Conservation (phyloP, 2,329 filamentous ascomycete species). For the Fusarium brevicatenulatum region DNA sequence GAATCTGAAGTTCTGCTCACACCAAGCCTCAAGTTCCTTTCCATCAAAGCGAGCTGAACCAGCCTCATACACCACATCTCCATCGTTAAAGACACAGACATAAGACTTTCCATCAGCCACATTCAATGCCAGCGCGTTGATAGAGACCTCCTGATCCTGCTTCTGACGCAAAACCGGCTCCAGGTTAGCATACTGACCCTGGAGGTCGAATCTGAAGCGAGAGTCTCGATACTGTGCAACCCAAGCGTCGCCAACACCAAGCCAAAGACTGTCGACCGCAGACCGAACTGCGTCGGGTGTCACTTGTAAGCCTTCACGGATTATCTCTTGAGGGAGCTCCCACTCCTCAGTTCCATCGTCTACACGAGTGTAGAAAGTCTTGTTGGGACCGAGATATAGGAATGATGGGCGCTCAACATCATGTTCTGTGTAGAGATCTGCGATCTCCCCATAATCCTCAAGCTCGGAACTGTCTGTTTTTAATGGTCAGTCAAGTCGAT, state of each 20-base stretch:
- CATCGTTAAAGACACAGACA: conserved; percentile 31
- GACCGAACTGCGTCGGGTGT: conserved; percentile 7
- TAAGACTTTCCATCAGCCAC: conserved; percentile 16
- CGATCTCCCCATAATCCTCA: conserved; percentile 29
- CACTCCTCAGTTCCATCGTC: conserved; percentile 29
- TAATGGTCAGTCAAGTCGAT: background rate
- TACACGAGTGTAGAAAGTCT: conserved; percentile 34
- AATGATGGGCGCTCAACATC: conserved; percentile 38
- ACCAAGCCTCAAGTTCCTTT: conserved; percentile 32
- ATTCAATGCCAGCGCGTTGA: conserved; percentile 34
- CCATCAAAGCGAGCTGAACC: conserved; percentile 18
- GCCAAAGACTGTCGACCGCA: conserved; percentile 31
- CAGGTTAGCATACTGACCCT: conserved; percentile 22
- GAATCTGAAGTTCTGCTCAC: conserved; percentile 23
- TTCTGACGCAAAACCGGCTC: background rate
- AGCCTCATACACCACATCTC: conserved; percentile 1
- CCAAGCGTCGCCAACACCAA: conserved; percentile 32
- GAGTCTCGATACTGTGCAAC: conserved; percentile 38
- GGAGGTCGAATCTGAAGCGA: conserved; percentile 28
- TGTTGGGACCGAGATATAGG: conserved; percentile 30
- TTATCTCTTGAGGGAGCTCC: conserved; percentile 12
- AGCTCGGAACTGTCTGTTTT: conserved; percentile 29
- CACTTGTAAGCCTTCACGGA: conserved; percentile 12
- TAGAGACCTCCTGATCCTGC: conserved; percentile 1
- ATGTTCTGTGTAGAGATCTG: conserved; percentile 26